Percentiles rank a stretch among this genome's conserved stretches.
These are phyloP conservation scores for Annulohypoxylon nitens DNA, from an alignment of 495 filamentous ascomycete species.

Conservation along the genomic window DNA sequence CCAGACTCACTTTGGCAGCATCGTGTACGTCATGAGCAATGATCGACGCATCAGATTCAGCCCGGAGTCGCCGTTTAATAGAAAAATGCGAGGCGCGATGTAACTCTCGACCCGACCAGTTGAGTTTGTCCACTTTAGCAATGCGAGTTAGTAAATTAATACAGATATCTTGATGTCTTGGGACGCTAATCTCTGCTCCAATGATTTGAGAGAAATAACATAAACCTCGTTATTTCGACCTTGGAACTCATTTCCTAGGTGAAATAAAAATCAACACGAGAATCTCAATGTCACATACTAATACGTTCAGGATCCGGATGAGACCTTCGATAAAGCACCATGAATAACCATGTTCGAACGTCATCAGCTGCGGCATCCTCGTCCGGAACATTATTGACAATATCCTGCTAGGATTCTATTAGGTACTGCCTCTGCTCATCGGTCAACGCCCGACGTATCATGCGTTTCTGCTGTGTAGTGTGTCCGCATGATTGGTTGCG, in stretches of 20 bases:
- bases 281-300: constrained; percentile 1
- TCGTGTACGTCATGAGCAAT: constrained; percentile 48
- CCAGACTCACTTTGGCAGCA: constrained; percentile 40
- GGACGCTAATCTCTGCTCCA: background rate
- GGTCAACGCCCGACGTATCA: constrained; percentile 25
- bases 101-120: constrained; percentile 44
- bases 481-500: constrained; percentile 34
- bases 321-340: constrained; percentile 45
- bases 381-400: constrained; percentile 39
- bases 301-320: constrained; percentile 45
- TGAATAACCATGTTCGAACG: constrained; percentile 42
- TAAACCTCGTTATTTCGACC: background rate
- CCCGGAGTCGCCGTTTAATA: constrained; percentile 39
- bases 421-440: constrained; percentile 42
- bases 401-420: constrained; percentile 40
- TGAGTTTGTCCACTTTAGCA: constrained; percentile 19
- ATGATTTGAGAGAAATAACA: background rate
- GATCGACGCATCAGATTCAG: constrained; percentile 39
- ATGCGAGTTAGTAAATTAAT: background rate
- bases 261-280: background rate
- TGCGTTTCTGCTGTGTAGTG: constrained; percentile 29
- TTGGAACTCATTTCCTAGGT: background rate
- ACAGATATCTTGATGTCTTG: background rate
- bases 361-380: constrained; percentile 40
- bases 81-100: constrained; percentile 44